A percentile compares a stretch with the other conserved stretches of the same genome.
Conservation (phyloP, 768 basidiomycete species). For the Tylopilus rubrobrunneus region DNA sequence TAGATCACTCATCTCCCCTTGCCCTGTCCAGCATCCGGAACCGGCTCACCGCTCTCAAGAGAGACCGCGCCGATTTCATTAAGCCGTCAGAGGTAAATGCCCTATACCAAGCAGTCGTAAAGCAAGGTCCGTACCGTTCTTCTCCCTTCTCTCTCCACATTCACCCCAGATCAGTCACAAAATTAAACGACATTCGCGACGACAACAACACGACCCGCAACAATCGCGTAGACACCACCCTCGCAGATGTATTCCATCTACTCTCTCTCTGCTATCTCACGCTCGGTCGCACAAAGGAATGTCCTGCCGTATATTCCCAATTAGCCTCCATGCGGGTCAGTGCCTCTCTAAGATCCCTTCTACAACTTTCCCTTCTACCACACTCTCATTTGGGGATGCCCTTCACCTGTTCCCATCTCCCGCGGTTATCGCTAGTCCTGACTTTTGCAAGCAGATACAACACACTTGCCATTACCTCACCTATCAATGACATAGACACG, state of each 20-base stretch:
- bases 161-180: slow-evolving; percentile 58
- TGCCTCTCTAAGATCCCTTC: slow-evolving; percentile 18
- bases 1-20: slow-evolving; percentile 16
- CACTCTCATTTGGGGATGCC: slow-evolving; percentile 1
- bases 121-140: slow-evolving; percentile 64
- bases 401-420: neutral
- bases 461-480: slow-evolving; percentile 18
- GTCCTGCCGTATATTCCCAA: slow-evolving; percentile 93
- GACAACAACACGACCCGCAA: slow-evolving; percentile 68
- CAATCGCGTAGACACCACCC: slow-evolving; percentile 91
- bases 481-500: slow-evolving; percentile 16
- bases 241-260: slow-evolving; percentile 93
- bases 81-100: slow-evolving; percentile 90
- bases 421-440: slow-evolving; percentile 17
- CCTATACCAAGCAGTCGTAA: slow-evolving; percentile 89
- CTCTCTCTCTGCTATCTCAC: slow-evolving; percentile 97
- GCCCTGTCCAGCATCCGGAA: slow-evolving; percentile 74
- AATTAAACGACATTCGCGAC: slow-evolving; percentile 86
- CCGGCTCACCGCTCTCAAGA: slow-evolving; percentile 90
- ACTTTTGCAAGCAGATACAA: slow-evolving; percentile 19
- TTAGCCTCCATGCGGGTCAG: slow-evolving; percentile 94
- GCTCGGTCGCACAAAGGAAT: slow-evolving; percentile 92
- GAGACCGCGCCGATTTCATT: slow-evolving; percentile 89
- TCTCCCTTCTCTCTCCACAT: neutral
- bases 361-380: slow-evolving; percentile 3